phyloP scores from a whole-genome alignment of 345 rosid genomes.

The Syzygium grande region DNA sequence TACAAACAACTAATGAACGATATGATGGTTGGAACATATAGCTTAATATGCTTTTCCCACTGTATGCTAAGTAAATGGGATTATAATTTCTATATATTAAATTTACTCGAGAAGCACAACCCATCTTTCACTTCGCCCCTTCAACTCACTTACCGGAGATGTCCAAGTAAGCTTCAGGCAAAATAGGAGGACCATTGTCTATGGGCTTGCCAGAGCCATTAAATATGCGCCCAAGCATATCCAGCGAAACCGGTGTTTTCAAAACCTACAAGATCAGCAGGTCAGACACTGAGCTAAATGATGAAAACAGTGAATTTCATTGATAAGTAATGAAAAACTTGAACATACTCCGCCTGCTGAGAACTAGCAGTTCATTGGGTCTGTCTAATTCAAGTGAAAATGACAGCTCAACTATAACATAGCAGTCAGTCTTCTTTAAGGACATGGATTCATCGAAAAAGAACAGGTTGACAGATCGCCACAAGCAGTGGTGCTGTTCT shows the following conservation, averaged over 20 bases:
- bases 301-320: background rate
- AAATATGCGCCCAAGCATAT: conserved; percentile 95
- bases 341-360: background rate
- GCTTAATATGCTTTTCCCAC: background rate
- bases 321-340: background rate
- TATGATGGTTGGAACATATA: background rate
- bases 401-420: background rate
- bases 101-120: background rate
- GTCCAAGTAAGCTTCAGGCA: conserved; percentile 92
- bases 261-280: conserved; percentile 45
- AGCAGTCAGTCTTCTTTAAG: background rate
- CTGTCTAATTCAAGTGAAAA: background rate
- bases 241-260: conserved; percentile 88
- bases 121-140: background rate
- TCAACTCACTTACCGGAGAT: conserved; percentile 62
- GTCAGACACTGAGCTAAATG: background rate
- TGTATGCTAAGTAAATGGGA: background rate
- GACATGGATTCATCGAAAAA: background rate
- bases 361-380: background rate
- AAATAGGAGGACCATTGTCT: conserved; percentile 91
- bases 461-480: background rate
- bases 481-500: background rate
- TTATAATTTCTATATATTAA: background rate
- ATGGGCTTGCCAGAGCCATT: conserved; percentile 98
- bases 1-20: background rate